phyloP scores from a whole-genome alignment of 1,139 yeast species.

The Yueomyces sp. region DNA sequence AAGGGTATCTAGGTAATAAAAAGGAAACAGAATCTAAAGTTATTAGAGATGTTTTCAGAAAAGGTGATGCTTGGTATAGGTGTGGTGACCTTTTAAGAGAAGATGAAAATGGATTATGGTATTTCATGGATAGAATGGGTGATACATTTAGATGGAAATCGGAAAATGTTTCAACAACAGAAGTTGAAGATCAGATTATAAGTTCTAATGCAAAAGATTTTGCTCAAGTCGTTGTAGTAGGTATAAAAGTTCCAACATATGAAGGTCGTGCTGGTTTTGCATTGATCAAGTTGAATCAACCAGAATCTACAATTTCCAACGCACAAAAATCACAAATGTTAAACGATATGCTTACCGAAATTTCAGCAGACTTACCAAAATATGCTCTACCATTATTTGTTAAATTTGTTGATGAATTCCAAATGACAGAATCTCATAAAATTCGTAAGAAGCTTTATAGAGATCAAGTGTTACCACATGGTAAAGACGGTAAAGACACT shows the following conservation, averaged over 20 bases:
- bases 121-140: slow-evolving; percentile 86
- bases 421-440: slow-evolving; percentile 74
- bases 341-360: slow-evolving; percentile 29
- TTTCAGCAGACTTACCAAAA: slow-evolving; percentile 49
- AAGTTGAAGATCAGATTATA: slow-evolving; percentile 69
- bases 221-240: slow-evolving; percentile 74
- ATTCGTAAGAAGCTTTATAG: slow-evolving; percentile 68
- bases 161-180: slow-evolving; percentile 88
- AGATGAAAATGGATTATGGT: slow-evolving; percentile 60
- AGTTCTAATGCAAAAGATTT: slow-evolving; percentile 30
- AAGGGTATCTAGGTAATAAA: slow-evolving; percentile 78
- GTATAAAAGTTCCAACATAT: slow-evolving; percentile 73
- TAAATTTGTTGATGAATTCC: slow-evolving; percentile 50
- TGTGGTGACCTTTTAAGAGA: slow-evolving; percentile 71
- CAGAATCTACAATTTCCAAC: slow-evolving; percentile 20
- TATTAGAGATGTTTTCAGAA: slow-evolving; percentile 54
- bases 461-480: slow-evolving; percentile 66
- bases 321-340: slow-evolving; percentile 26
- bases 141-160: slow-evolving; percentile 97
- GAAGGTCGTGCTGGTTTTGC: slow-evolving; percentile 96
- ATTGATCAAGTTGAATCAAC: slow-evolving; percentile 45
- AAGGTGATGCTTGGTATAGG: slow-evolving; percentile 89
- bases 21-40: slow-evolving; percentile 71
- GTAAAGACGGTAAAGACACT: slow-evolving; percentile 43
- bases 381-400: slow-evolving; percentile 83